Conservation (phyloP, 768 basidiomycete species). For the Kwoniella shandongensis region DNA sequence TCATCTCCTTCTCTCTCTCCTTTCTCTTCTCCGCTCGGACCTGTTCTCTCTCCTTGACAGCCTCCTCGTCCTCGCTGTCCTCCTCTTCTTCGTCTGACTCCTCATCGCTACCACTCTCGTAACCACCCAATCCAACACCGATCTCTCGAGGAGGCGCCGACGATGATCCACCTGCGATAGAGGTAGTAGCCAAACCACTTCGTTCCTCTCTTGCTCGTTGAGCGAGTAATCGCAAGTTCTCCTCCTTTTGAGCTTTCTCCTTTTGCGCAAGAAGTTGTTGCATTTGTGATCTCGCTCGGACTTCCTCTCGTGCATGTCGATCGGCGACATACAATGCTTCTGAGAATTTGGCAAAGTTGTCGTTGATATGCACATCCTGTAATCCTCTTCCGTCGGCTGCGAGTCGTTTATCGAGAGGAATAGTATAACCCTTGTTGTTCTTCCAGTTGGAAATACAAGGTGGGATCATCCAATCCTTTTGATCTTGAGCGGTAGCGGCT, state of each 20-base stretch:
- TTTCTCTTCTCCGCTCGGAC: conserved; percentile 89
- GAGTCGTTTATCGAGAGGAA: conserved; percentile 94
- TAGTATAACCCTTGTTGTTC: conserved; percentile 99
- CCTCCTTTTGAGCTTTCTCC: conserved; percentile 95
- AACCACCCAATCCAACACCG: conserved; percentile 73
- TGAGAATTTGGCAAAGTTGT: conserved; percentile 98
- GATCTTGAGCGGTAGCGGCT: conserved; percentile 92
- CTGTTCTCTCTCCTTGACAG: conserved; percentile 78
- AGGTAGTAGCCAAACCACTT: conserved; percentile 63
- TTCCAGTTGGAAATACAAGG: conserved; percentile 99
- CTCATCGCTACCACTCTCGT: conserved; percentile 75
- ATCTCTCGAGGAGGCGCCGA: conserved; percentile 61
- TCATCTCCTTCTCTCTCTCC: conserved; percentile 94
- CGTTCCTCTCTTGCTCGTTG: conserved; percentile 96
- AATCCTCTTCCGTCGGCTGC: conserved; percentile 98
- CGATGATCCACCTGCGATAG: conserved; percentile 29
- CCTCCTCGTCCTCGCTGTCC: conserved; percentile 72
- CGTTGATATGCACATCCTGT: conserved; percentile 98
- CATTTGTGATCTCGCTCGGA: conserved; percentile 92
- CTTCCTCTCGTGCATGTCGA: conserved; percentile 96
- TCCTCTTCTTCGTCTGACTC: conserved; percentile 63
- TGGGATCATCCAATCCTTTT: conserved; percentile 99
- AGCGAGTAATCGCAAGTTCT: conserved; percentile 87
- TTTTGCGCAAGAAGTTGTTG: conserved; percentile 98
- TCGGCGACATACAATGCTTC: conserved; percentile 94